phyloP scores from a whole-genome alignment of 805 yeast species.

The Yamadazyma laniorum region DNA sequence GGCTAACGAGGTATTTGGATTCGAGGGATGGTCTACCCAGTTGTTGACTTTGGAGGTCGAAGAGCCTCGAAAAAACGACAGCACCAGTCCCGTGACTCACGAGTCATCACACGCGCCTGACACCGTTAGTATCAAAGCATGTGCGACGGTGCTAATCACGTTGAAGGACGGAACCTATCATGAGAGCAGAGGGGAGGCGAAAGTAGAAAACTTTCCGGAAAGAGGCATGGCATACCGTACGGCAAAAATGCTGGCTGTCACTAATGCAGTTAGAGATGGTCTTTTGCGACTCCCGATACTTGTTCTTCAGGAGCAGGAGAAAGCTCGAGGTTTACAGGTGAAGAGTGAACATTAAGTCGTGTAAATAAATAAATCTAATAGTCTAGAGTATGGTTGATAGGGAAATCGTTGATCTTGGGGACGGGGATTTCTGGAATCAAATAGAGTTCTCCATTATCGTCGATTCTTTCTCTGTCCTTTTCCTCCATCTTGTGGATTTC shows the following conservation, averaged over 20 bases:
- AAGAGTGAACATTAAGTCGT: too few relatives aligned
- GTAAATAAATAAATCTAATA: conserved; percentile 33
- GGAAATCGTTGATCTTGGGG: conserved; percentile 65
- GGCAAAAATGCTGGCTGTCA: conserved; percentile 48
- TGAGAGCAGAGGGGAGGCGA: conserved; percentile 41
- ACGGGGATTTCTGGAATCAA: conserved; percentile 71
- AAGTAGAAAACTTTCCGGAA: conserved; percentile 29
- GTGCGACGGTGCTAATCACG: conserved; percentile 32
- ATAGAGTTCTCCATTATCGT: conserved; percentile 84
- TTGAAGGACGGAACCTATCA: conserved; percentile 45
- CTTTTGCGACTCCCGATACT: conserved; percentile 18
- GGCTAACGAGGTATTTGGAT: conserved; percentile 55
- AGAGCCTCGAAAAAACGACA: too few relatives aligned
- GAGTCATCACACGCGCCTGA: too few relatives aligned
- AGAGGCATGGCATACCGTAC: conserved; percentile 35
- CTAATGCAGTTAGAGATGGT: conserved; percentile 45
- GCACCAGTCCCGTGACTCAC: too few relatives aligned
- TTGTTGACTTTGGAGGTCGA: conserved; percentile 25
- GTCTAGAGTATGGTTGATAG: conserved; percentile 56
- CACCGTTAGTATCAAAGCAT: conserved; percentile 24
- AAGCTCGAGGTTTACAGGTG: too few relatives aligned
- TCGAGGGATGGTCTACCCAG: conserved; percentile 55
- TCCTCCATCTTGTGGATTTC: conserved; percentile 84
- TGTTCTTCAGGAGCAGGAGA: too few relatives aligned
- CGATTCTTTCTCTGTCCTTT: conserved; percentile 81